phyloP scores from a whole-genome alignment of 1,139 yeast species.

The Kodamaea suecica region DNA sequence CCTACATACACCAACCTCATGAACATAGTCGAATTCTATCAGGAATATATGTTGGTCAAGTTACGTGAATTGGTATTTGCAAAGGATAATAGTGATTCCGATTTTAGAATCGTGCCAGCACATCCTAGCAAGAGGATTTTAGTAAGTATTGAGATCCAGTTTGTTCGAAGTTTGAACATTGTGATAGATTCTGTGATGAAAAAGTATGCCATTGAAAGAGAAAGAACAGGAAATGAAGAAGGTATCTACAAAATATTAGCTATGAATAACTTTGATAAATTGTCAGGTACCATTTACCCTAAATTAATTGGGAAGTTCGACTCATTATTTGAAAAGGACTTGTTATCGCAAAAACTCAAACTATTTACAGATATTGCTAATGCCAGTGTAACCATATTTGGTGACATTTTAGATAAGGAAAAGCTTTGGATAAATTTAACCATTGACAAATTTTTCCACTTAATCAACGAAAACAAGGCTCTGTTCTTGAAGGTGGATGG shows the following conservation, averaged over 20 bases:
- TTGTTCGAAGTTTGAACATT: slow-evolving; percentile 48
- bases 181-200: slow-evolving; percentile 49
- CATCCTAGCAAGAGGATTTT: slow-evolving; percentile 45
- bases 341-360: slow-evolving; percentile 39
- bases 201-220: slow-evolving; percentile 37
- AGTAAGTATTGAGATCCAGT: slow-evolving; percentile 46
- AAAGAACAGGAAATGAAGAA: slow-evolving; percentile 20
- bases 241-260: slow-evolving; percentile 41
- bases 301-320: slow-evolving; percentile 35
- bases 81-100: slow-evolving; percentile 28
- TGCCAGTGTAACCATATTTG: slow-evolving; percentile 41
- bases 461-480: slow-evolving; percentile 6
- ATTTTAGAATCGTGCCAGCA: slow-evolving; percentile 18
- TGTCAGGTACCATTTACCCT: slow-evolving; percentile 35
- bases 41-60: slow-evolving; percentile 32
- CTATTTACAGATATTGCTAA: slow-evolving; percentile 45
- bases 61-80: slow-evolving; percentile 33
- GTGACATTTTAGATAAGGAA: slow-evolving; percentile 40
- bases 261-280: slow-evolving; percentile 44
- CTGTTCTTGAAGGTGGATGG: slow-evolving; percentile 32
- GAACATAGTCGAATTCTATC: slow-evolving; percentile 43
- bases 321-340: slow-evolving; percentile 32
- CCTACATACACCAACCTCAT: slow-evolving; percentile 34
- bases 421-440: slow-evolving; percentile 33
- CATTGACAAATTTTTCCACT: slow-evolving; percentile 28